Evolutionary conservation across 192 early-diverging fungal genomes (phyloP).

Genomic region (Piromyces sp.): DNA sequence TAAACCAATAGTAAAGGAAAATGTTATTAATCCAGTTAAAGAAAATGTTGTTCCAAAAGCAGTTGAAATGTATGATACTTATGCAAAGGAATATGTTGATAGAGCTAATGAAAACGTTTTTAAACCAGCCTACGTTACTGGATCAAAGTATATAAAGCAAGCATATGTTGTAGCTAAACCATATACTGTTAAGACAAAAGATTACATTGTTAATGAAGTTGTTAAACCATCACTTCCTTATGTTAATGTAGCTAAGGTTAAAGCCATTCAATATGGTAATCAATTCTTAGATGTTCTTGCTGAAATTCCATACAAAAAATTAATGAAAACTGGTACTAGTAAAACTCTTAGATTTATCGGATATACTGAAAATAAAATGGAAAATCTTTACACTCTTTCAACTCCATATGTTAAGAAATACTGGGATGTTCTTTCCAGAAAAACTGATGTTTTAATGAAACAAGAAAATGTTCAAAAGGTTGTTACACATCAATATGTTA

Average conservation of each 20-base stretch:
- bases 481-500: neutral
- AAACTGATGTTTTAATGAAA: neutral
- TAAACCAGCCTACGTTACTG: neutral
- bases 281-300: neutral
- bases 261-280: neutral
- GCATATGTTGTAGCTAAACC: neutral
- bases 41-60: neutral
- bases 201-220: neutral
- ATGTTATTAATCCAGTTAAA: neutral
- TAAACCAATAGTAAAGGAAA: neutral
- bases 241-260: neutral
- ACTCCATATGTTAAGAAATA: neutral
- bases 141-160: neutral
- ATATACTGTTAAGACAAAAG: neutral
- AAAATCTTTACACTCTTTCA: neutral
- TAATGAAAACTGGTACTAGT: neutral
- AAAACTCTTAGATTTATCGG: neutral
- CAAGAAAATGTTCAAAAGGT: neutral
- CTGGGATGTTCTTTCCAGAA: neutral
- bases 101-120: neutral
- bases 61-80: neutral
- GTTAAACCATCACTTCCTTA: neutral
- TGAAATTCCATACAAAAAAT: neutral
- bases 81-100: neutral
- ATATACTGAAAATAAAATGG: neutral